phyloP scores from a whole-genome alignment of 805 yeast species.

The Saturnispora saitoi region DNA sequence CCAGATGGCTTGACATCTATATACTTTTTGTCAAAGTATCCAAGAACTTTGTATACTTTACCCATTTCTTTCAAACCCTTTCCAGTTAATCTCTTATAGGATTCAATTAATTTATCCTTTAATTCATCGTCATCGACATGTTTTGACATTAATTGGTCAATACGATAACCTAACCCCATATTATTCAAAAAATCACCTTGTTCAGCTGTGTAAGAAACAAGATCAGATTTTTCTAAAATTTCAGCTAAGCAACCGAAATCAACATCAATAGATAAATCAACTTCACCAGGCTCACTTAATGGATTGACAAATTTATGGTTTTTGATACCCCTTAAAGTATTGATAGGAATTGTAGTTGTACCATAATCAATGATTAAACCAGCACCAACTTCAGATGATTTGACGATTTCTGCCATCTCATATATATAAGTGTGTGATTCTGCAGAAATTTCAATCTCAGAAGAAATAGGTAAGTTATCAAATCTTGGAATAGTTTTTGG shows the following conservation, averaged over 20 bases:
- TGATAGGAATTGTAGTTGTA: constrained; percentile 54
- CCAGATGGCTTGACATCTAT: constrained; percentile 44
- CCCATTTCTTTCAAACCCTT: constrained; percentile 65
- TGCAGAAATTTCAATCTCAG: constrained; percentile 67
- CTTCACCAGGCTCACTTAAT: constrained; percentile 65
- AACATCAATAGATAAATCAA: constrained; percentile 77
- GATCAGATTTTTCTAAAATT: constrained; percentile 24
- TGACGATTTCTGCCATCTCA: constrained; percentile 37
- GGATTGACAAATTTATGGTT: constrained; percentile 70
- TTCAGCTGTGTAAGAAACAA: constrained; percentile 28
- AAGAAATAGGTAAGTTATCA: constrained; percentile 41
- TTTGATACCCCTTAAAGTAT: constrained; percentile 64
- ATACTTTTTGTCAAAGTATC: constrained; percentile 34
- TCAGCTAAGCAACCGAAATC: constrained; percentile 56
- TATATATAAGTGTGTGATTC: constrained; percentile 54
- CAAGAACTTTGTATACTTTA: constrained; percentile 62
- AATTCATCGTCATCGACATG: constrained; percentile 35
- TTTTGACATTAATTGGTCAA: constrained; percentile 41
- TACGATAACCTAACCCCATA: constrained; percentile 67
- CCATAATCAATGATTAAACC: constrained; percentile 78
- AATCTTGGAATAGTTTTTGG: constrained; percentile 46
- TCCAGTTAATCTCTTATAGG: constrained; percentile 57
- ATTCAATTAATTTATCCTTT: constrained; percentile 42
- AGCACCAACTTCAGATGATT: constrained; percentile 41
- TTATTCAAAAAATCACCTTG: constrained; percentile 77